Evolutionary conservation across 495 filamentous ascomycete genomes (phyloP).

Genomic region (Podospora sp.): DNA sequence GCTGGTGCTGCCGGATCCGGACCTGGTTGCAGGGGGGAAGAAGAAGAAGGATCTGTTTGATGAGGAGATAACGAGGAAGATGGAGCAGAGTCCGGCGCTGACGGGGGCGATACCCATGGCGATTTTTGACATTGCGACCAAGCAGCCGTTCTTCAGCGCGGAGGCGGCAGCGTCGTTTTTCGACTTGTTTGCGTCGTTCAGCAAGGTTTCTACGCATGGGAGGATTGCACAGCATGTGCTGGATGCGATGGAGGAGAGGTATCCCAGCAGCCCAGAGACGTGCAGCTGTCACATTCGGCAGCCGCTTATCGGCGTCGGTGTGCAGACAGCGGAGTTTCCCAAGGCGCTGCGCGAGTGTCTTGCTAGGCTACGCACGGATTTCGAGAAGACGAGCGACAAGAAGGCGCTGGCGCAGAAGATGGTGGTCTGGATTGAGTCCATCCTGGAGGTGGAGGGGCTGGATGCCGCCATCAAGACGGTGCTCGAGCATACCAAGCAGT

Average conservation of each 20-base stretch:
- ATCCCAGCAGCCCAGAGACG: conserved; percentile 60
- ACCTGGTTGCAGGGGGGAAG: conserved; percentile 30
- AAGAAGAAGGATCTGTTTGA: conserved; percentile 51
- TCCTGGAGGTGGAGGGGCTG: conserved; percentile 59
- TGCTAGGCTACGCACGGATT: conserved; percentile 54
- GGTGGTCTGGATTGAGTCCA: conserved; percentile 58
- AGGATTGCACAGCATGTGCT: conserved; percentile 79
- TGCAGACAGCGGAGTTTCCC: conserved; percentile 71
- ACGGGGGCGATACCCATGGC: conserved; percentile 90
- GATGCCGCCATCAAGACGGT: conserved; percentile 70
- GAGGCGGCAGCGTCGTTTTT: conserved; percentile 75
- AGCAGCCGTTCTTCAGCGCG: conserved; percentile 67
- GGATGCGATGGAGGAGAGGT: conserved; percentile 59
- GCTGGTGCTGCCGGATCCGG: conserved; percentile 47
- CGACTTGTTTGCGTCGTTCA: conserved; percentile 71
- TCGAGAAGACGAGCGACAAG: conserved; percentile 47
- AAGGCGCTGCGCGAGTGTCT: conserved; percentile 66
- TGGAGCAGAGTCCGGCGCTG: conserved; percentile 77
- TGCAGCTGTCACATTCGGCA: conserved; percentile 70
- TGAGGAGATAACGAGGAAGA: conserved; percentile 57
- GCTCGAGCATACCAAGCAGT: conserved; percentile 56
- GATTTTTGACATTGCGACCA: conserved; percentile 86
- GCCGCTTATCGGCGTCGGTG: conserved; percentile 65
- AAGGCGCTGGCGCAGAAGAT: conserved; percentile 56
- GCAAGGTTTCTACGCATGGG: conserved; percentile 60